Evolutionary conservation across 331 rosid species (phyloP).

Genomic region (Rhamnella rubrinervis): DNA sequence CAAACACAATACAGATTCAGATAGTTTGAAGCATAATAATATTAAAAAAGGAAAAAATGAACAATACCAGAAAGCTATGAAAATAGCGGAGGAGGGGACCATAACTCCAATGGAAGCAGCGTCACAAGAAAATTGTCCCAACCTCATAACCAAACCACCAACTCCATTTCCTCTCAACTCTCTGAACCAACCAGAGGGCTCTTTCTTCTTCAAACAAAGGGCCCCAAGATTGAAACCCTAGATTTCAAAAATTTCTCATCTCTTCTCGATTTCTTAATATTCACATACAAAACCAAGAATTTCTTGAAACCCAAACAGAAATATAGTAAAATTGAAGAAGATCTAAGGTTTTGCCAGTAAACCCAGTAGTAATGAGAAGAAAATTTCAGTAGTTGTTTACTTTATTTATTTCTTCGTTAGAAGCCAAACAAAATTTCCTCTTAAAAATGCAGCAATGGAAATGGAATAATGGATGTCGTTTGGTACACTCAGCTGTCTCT

Average conservation of each 20-base stretch:
- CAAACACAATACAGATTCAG: background rate
- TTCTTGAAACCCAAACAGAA: no score
- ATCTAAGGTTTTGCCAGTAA: no score
- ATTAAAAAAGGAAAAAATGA: background rate
- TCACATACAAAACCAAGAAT: no score
- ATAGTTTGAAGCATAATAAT: background rate
- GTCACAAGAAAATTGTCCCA: constrained; percentile 81
- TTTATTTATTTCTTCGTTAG: no score
- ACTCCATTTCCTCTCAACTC: constrained; percentile 49
- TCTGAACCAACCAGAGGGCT: constrained; percentile 21
- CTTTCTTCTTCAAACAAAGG: constrained; percentile 14
- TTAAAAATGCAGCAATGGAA: no score
- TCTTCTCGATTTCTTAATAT: constrained; percentile 4
- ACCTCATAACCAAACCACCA: constrained; percentile 63
- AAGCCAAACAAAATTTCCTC: no score
- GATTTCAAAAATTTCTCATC: constrained; percentile 31
- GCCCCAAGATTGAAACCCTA: constrained; percentile 34
- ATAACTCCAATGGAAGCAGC: constrained; percentile 68
- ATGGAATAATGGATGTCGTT: no score
- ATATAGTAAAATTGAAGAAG: no score
- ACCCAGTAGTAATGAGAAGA: no score
- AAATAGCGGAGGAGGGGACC: constrained; percentile 77
- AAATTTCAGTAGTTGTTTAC: no score
- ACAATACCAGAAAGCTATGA: constrained; percentile 81
- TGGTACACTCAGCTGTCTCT: no score